Evolutionary conservation across 495 filamentous ascomycete species (phyloP), one percentile per base, ranked within the genome.

Genomic region (Glonium stellatum): DNA sequence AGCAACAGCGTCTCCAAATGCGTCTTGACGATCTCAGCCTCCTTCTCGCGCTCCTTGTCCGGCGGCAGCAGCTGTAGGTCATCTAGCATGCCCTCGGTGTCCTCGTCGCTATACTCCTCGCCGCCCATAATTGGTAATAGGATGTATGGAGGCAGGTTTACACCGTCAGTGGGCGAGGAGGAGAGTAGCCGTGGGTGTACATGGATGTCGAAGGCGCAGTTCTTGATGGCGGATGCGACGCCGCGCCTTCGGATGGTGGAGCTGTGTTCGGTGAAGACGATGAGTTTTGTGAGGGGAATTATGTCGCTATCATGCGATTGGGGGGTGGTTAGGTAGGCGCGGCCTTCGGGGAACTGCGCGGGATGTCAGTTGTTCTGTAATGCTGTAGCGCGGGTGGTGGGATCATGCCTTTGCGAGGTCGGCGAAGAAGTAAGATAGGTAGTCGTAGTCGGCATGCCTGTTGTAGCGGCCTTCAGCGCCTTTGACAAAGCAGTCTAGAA

Each of bases 401-500:
- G 8, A 8, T 3, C 48, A 10, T 67, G 75, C 74, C 68, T 95
- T 93, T 8, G 92, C 87, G 1, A 98, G 74, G 65, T 98, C 92
- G 37, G 92, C 93, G 72, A 97, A 93, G 49, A 96, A 75, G 69
- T 97, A 98, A 22, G 90, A 82, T 10, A 98, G 79, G 70, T 96
- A 96, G 73, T 98, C 91, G 70, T 82, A 97, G 70, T 88, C 82
- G 63, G 91, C 90, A n/a, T 87, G 58, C 66, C 88, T 85, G 76
- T 97, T 98, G 68, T 92, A 88, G 1, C 76, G 74, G 0, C 85
- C 87, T 57, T 88, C 85, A 3, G 87, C 84, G 12, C 92, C 92
- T 73, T 90, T 91, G 57, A 97, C 95, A 69, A 97, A 98, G 67
- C 92, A 86, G 70, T 96, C 93, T 66, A 97, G 85, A 19, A 97